A percentile compares a stretch with the other conserved stretches of the same genome.
These are phyloP conservation scores for Ganoderma multipileum DNA, from an alignment of 1,284 basidiomycete species.

Conservation along the genomic window DNA sequence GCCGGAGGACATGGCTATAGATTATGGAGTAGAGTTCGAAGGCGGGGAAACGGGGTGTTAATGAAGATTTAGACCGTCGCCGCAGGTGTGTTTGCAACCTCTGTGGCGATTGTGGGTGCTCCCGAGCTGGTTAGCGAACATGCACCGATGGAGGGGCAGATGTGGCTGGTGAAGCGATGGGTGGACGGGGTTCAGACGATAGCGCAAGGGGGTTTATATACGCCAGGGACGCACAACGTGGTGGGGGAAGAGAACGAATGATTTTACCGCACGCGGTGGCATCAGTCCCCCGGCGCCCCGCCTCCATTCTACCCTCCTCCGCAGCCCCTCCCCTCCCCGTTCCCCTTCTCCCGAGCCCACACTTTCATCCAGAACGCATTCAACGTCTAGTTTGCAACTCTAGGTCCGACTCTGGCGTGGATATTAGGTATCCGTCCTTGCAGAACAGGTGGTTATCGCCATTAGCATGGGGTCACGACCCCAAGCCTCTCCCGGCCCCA, in stretches of 20 bases:
- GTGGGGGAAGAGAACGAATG: conserved; percentile 2
- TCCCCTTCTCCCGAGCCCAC: background rate
- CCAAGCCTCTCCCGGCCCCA: background rate
- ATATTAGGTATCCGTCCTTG: background rate
- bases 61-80: conserved; percentile 63
- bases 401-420: background rate
- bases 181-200: conserved; percentile 1
- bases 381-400: background rate
- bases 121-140: conserved; percentile 88
- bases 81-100: conserved; percentile 75
- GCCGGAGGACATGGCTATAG: conserved; percentile 58
- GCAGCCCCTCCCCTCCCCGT: background rate
- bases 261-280: background rate
- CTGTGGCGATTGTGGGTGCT: conserved; percentile 81
- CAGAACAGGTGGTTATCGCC: background rate
- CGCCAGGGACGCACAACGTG: conserved; percentile 13
- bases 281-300: conserved; percentile 9
- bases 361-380: background rate
- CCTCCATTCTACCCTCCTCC: background rate
- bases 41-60: conserved; percentile 43
- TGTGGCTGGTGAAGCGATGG: conserved; percentile 7
- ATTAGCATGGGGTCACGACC: background rate
- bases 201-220: conserved; percentile 27
- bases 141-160: conserved; percentile 50
- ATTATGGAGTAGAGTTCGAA: conserved; percentile 20